A percentile compares a stretch with the other conserved stretches of the same genome.
Evolutionary conservation across 1,139 yeast species (phyloP).

Genomic region (Taiozyma onychis): DNA sequence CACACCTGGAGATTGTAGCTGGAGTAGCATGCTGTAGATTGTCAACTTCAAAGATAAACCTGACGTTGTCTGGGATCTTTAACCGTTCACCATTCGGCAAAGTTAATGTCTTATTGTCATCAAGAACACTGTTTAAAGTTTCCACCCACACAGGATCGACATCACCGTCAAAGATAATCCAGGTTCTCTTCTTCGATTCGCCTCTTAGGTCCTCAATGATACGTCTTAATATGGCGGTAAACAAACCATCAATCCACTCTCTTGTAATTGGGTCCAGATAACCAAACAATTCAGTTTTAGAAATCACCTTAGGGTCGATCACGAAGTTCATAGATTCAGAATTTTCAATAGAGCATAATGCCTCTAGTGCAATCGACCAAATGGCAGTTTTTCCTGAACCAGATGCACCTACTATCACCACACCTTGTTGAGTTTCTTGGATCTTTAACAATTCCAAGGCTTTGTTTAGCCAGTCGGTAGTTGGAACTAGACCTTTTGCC

Average conservation of each 20-base stretch:
- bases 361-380: slow-evolving; percentile 43
- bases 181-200: slow-evolving; percentile 48
- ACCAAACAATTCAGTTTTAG: slow-evolving; percentile 69
- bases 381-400: slow-evolving; percentile 71
- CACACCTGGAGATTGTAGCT: slow-evolving; percentile 92
- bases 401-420: slow-evolving; percentile 74
- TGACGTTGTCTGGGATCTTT: slow-evolving; percentile 55
- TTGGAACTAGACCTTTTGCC: slow-evolving; percentile 22
- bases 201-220: slow-evolving; percentile 56
- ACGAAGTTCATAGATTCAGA: slow-evolving; percentile 37
- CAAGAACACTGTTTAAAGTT: slow-evolving; percentile 82
- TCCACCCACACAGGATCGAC: slow-evolving; percentile 96
- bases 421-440: slow-evolving; percentile 67
- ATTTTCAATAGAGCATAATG: slow-evolving; percentile 34
- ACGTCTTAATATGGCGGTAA: slow-evolving; percentile 63
- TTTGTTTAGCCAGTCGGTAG: slow-evolving; percentile 47
- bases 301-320: slow-evolving; percentile 72
- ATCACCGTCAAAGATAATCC: slow-evolving; percentile 92
- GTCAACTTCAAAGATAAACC: slow-evolving; percentile 75
- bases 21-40: slow-evolving; percentile 65
- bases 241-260: slow-evolving; percentile 91
- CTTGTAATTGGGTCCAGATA: slow-evolving; percentile 66
- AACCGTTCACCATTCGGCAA: slow-evolving; percentile 89
- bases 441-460: slow-evolving; percentile 59
- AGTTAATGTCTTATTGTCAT: slow-evolving; percentile 78